Evolutionary conservation across 805 yeast species (phyloP), one percentile per base, ranked within the genome.

Genomic region (Yarrowia yakushimensis): DNA sequence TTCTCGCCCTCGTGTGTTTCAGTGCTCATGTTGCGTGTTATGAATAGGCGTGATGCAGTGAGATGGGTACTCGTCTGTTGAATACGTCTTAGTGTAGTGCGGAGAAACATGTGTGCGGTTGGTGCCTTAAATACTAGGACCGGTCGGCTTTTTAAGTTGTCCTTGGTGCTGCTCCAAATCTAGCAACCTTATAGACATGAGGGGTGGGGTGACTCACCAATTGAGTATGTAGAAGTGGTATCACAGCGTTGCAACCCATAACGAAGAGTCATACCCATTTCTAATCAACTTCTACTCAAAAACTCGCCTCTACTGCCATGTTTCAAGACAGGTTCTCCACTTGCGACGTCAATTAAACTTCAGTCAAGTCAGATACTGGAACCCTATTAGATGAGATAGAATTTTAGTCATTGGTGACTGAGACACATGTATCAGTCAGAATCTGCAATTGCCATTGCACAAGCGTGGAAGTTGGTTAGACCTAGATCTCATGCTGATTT

Each of bases 11-110:
- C 28, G 23, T 55, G 61, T 28, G 37, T 31, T 25, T 37, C 39
- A 2, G 61, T 55, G 46, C 39, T 39, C 61, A 55, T 55, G 17
- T 27, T 55, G 20, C 61, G 48, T n/a, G 59, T 25, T 2, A n/a
- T n/a, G 31, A 18, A 18, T 13, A 41, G 52, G 28, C 55, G 55
- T 20, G 27, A 48, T 10, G 43, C 17, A 3, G 37, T 5, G 3
- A 25, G 22, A 6, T 33, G 42, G 17, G 20, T 3, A 31, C 34
- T 48, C 36, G 31, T 25, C 17, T 25, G 42, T 23, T 52, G 59
- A 18, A 52, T 22, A 22, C 57, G 57, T 48, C 41, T 13, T 10
- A 48, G 57, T 41, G 45, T 41, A 17, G 57, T 33, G 41, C 57
- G 57, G 22, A 48, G 36, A 4, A 45, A 48, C 57, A 48, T 48